Percentiles rank a stretch among this genome's conserved stretches.
These are phyloP conservation scores for Ceratobasidium sp. DNA, from an alignment of 1,284 basidiomycete genomes.

Conservation along the genomic window DNA sequence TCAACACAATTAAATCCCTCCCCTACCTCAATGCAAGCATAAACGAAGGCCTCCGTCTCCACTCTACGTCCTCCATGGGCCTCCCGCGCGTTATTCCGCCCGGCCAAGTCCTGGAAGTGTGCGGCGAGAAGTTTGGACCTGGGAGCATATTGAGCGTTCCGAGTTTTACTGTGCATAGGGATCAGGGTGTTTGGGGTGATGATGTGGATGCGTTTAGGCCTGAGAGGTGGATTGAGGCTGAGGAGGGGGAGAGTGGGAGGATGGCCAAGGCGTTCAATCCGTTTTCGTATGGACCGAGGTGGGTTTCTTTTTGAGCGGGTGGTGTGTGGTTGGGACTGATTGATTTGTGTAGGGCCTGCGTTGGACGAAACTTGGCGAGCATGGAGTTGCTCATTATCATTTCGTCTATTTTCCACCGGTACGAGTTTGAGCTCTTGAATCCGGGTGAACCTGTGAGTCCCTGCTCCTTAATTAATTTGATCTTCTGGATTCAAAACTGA, in stretches of 20 bases:
- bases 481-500: not conserved
- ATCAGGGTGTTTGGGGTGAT: conserved; percentile 77
- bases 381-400: conserved; percentile 82
- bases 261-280: conserved; percentile 82
- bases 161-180: conserved; percentile 83
- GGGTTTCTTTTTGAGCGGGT: conserved; percentile 67
- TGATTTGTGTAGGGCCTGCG: conserved; percentile 65
- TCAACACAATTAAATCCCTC: conserved; percentile 75
- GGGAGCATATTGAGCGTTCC: conserved; percentile 84
- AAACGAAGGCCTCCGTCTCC: conserved; percentile 83
- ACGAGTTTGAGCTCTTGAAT: conserved; percentile 74
- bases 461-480: no score
- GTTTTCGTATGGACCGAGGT: conserved; percentile 53
- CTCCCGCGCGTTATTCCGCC: conserved; percentile 83
- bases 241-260: conserved; percentile 59
- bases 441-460: conserved; percentile 68
- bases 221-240: conserved; percentile 74
- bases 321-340: not conserved
- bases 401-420: conserved; percentile 77
- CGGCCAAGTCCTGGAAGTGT: conserved; percentile 71
- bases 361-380: conserved; percentile 76
- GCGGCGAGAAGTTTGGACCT: conserved; percentile 73
- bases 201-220: conserved; percentile 74
- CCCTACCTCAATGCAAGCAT: conserved; percentile 86
- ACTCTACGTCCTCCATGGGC: conserved; percentile 78